Base-by-base conservation (phyloP, 1,284 basidiomycete species). In the Ceratorhiza oryzae-sativae region DNA sequence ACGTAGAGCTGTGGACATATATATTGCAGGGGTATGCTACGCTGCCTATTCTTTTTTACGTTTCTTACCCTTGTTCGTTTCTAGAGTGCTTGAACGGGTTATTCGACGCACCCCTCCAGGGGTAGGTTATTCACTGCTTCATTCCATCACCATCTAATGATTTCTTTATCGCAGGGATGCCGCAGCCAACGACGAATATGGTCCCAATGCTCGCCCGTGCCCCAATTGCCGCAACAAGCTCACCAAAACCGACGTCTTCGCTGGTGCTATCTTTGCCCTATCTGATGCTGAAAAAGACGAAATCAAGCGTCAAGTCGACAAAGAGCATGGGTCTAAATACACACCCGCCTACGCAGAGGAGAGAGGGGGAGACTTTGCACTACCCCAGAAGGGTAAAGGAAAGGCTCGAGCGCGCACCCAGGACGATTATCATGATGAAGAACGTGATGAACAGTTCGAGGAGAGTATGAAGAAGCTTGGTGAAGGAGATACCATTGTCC, bases 211-310 rank as follows among this genome's bases (percentile, higher is more conserved):
- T 12, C 71, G 73, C 59, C 12, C 71, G 85, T 84, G 86, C 75
- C 87, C 87, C 32, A 75, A 79, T 13, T 88, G 87, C 75, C 85
- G 86, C 48, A 30, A 75, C 65, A 84, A 87, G 76, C 78, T 88
- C n/a, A 79, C 78, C 0, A 78, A 80, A 0, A 79, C 80, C 36
- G 82, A 83, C 55, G 79, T 86, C 25, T 90, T 89, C 82, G 82
- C 82, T 67, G 81, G 84, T 1, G 77, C 80, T 3, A 86, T 87
- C 1, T 90, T 90, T 75, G 84, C 88, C 74, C 87, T 88, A 4
- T 80, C 81, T 0, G 83, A 85, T 36, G 80, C 78, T 6, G 85
- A 87, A 20, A 77, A 86, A 9, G 72, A 76, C 5, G 75, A 42
- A 23, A 55, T 56, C 13, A 60, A 51, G 27, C 39, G 56, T 0